Evolutionary conservation across 148 eudicot genomes (phyloP).

Genomic region (Rhododendron ovatum): DNA sequence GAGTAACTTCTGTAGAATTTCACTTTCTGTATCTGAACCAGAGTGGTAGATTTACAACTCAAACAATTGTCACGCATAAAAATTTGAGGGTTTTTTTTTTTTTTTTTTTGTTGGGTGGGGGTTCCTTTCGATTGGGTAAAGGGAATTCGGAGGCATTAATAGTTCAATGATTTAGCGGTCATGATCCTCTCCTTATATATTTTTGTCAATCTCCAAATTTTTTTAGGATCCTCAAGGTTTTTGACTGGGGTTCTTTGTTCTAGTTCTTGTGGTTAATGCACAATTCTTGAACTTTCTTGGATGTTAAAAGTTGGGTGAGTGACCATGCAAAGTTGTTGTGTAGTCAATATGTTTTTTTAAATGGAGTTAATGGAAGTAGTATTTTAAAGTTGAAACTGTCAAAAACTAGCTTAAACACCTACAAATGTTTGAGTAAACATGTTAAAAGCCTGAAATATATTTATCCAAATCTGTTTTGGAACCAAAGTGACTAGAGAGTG

Average conservation of each 20-base stretch:
- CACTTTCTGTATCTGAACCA: background rate
- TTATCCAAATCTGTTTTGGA: background rate
- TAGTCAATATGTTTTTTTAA: background rate
- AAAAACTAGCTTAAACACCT: background rate
- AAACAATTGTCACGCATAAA: background rate
- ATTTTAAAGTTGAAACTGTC: background rate
- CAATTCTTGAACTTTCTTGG: background rate
- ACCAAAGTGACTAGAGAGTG: background rate
- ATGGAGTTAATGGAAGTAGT: background rate
- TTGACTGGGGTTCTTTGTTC: background rate
- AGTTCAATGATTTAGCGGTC: background rate
- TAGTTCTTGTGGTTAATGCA: background rate
- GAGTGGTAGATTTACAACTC: background rate
- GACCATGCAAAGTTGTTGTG: background rate
- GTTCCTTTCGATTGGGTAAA: background rate
- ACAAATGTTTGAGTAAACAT: background rate
- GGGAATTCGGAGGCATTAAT: background rate
- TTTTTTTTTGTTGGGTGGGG: background rate
- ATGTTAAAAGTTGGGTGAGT: background rate
- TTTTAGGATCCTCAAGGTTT: conserved; percentile 1
- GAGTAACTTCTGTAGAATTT: background rate
- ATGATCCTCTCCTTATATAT: background rate
- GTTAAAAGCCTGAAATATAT: background rate
- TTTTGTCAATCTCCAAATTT: background rate
- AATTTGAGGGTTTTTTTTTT: too few species aligned